Evolutionary conservation across 2,329 filamentous ascomycete species (phyloP), one percentile per base, ranked within the genome.

Genomic region (Capronia coronata): DNA sequence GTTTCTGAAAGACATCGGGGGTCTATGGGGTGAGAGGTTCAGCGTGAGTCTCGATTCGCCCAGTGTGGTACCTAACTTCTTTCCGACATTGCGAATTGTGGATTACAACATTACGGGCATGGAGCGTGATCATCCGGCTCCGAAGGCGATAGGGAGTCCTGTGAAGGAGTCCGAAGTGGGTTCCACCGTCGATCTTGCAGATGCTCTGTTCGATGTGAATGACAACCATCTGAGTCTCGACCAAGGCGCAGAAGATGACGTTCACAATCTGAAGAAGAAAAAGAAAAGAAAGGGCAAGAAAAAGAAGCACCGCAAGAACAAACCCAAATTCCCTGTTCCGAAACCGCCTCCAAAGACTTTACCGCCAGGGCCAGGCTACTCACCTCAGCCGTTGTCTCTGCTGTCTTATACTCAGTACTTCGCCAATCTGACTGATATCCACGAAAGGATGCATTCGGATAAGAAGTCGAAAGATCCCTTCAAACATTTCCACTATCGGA

Each of bases 51-150:
- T 93, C 21, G 83, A 97, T 48, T 80, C 84, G 40, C 87, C 91
- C 0, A 97, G 90, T 63, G 74, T 98, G 30, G 87, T 97, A 7
- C 93, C 91, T 5, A 96, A 93, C 63, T 94, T 88, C 67, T 93
- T 90, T 57, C 93, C 91, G 0, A 89, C 86, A 0, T 68, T 96
- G 25, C 80, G 90, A n/a, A 77, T 98, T n/a, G 75, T 91, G 57
- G 87, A 95, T 63, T 98, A 97, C 73, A 97, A 98, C 65, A 87
- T 87, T 47, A 86, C 76, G 0, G 87, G 88, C 0, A 65, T 95
- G 2, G 84, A 88, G 56, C 62, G 79, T 45, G 51, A 51, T 16
- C 56, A 58, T 44, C 59, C 44, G 41, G 59, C 50, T 40, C 43
- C 10, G 32, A 50, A 19, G 19, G 47, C 52, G 10, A 54, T 52